Conservation (phyloP, 345 rosid genomes). For the Gossypium thurberi region DNA sequence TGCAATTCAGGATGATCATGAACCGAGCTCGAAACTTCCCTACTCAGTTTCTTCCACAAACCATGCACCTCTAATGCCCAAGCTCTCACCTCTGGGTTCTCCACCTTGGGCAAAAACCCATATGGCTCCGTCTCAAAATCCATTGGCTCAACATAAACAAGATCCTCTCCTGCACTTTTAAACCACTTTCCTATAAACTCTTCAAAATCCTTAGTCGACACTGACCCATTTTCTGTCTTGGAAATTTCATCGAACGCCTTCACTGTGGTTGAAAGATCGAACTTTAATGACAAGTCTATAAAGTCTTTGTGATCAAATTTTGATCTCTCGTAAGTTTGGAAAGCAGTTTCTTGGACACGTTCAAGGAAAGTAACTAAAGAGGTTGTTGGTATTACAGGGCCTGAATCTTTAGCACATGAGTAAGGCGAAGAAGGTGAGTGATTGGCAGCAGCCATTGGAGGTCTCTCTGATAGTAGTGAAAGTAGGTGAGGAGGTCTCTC, state of each 20-base stretch:
- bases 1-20: slow-evolving; percentile 47
- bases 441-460: slow-evolving; percentile 15
- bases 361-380: slow-evolving; percentile 58
- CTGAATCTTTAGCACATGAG: slow-evolving; percentile 7
- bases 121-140: slow-evolving; percentile 62
- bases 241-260: slow-evolving; percentile 50
- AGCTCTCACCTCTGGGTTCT: slow-evolving; percentile 48
- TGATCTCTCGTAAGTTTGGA: slow-evolving; percentile 30
- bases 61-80: slow-evolving; percentile 87
- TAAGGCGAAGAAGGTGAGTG: not conserved
- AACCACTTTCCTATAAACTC: slow-evolving; percentile 30
- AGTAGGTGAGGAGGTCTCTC: not conserved
- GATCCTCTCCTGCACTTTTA: slow-evolving; percentile 48
- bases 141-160: slow-evolving; percentile 39
- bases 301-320: slow-evolving; percentile 60
- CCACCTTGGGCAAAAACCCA: slow-evolving; percentile 63
- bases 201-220: slow-evolving; percentile 28
- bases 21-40: slow-evolving; percentile 50
- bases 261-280: slow-evolving; percentile 34
- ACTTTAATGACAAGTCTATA: slow-evolving; percentile 59
- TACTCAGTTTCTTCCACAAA: slow-evolving; percentile 68
- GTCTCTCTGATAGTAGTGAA: not conserved
- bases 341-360: slow-evolving; percentile 56
- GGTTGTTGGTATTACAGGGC: slow-evolving; percentile 29
- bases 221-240: slow-evolving; percentile 23